Percentiles rank a stretch among this genome's conserved stretches.
These are phyloP conservation scores for Hymenoscyphus occultus DNA, from an alignment of 2,329 filamentous ascomycete species.

Conservation along the genomic window DNA sequence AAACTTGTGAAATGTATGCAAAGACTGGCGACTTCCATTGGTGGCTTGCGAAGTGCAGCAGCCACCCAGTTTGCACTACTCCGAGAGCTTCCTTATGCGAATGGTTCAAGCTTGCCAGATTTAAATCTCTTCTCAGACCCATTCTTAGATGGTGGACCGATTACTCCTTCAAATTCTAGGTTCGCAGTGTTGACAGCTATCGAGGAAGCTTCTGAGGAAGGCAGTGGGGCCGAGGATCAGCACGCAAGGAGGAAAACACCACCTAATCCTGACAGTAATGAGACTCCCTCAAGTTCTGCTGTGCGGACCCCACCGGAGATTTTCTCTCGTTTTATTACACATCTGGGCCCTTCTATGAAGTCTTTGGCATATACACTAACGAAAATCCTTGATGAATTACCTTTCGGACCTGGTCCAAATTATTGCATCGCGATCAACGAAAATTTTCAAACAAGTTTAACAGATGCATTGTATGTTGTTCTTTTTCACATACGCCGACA, in stretches of 20 bases:
- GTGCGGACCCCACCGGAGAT: slow-evolving; percentile 73
- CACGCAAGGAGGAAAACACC: slow-evolving; percentile 18
- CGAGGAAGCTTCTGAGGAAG: slow-evolving; percentile 59
- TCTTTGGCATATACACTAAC: slow-evolving; percentile 89
- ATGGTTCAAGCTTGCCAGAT: slow-evolving; percentile 23
- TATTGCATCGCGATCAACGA: slow-evolving; percentile 72
- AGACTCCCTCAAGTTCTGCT: slow-evolving; percentile 29
- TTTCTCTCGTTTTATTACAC: slow-evolving; percentile 83
- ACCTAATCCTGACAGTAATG: slow-evolving; percentile 14
- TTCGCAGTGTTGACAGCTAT: slow-evolving; percentile 55
- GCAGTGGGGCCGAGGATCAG: slow-evolving; percentile 46
- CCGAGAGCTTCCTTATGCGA: slow-evolving; percentile 50
- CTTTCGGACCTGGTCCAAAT: slow-evolving; percentile 68
- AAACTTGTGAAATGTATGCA: slow-evolving; percentile 81
- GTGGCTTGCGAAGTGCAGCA: slow-evolving; percentile 85
- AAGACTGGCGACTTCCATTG: slow-evolving; percentile 80
- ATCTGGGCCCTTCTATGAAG: slow-evolving; percentile 92
- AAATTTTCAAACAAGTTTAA: slow-evolving; percentile 75
- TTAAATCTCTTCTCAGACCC: slow-evolving; percentile 13
- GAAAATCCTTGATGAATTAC: slow-evolving; percentile 82
- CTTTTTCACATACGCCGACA: neutral
- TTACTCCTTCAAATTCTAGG: slow-evolving; percentile 40
- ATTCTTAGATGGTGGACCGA: slow-evolving; percentile 13
- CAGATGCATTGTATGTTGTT: slow-evolving; percentile 64
- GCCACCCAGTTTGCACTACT: slow-evolving; percentile 84